Percentiles rank a stretch among this genome's conserved stretches.
These are phyloP conservation scores for Erodium texanum DNA, from an alignment of 441 rosid species.

Conservation along the genomic window DNA sequence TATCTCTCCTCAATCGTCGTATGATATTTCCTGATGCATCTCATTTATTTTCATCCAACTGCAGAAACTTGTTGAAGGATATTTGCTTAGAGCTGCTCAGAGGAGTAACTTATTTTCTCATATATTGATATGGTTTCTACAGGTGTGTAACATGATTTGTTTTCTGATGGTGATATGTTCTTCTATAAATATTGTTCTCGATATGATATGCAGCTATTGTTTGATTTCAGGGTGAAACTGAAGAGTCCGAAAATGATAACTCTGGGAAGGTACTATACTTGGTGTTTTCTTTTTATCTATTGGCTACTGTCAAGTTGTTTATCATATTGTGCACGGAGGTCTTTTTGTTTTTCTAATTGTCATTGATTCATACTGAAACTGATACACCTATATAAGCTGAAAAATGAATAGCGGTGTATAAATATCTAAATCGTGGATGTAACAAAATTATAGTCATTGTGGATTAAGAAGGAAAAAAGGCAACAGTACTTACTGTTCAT, in stretches of 20 bases:
- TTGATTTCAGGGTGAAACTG: constrained; percentile 74
- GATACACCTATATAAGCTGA: too few relatives aligned
- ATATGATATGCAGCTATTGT: constrained; percentile 15
- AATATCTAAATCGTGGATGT: too few relatives aligned
- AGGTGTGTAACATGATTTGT: constrained; percentile 38
- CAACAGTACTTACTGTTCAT: too few relatives aligned
- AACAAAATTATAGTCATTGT: too few relatives aligned
- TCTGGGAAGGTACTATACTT: constrained; percentile 46
- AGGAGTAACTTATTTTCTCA: constrained; percentile 92
- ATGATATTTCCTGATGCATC: neutral
- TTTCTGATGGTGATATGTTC: constrained; percentile 14
- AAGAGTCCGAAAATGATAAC: constrained; percentile 59
- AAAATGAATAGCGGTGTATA: too few relatives aligned
- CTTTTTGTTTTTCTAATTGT: too few relatives aligned
- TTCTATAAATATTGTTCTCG: constrained; percentile 11
- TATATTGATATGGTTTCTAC: constrained; percentile 93
- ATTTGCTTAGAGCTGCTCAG: constrained; percentile 92
- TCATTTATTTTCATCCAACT: constrained; percentile 16
- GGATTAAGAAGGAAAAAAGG: too few relatives aligned
- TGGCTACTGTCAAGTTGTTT: too few relatives aligned
- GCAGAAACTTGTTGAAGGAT: constrained; percentile 94
- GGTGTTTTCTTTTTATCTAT: neutral
- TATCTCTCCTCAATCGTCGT: neutral
- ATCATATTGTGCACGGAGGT: too few relatives aligned
- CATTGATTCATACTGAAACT: too few relatives aligned